These are phyloP conservation scores for Diaporthe caulivora DNA, from an alignment of 2,329 filamentous ascomycete genomes.

Conservation along the genomic window DNA sequence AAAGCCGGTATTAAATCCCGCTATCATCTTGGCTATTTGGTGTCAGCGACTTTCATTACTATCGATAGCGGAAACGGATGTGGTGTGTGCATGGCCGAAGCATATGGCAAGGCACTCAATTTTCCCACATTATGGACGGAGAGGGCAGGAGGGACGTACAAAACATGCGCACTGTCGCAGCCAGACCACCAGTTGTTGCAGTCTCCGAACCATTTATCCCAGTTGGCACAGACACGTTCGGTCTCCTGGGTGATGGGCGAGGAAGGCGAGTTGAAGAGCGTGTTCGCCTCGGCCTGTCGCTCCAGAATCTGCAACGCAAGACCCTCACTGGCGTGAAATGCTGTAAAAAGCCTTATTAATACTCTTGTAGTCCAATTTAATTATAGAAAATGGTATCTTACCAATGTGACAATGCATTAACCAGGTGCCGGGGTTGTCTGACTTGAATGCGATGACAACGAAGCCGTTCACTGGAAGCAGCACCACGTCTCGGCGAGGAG, in stretches of 20 bases:
- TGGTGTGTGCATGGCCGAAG: not conserved
- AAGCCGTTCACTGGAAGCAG: conserved; percentile 58
- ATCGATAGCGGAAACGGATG: not conserved
- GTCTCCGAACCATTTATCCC: conserved; percentile 31
- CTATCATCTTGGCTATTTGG: conserved; percentile 25
- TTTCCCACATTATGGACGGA: too few relatives aligned
- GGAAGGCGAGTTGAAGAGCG: conserved; percentile 1
- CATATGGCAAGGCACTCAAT: too few relatives aligned
- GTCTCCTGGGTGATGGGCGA: conserved; percentile 21
- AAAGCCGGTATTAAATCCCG: not conserved
- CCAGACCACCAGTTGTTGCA: conserved; percentile 38
- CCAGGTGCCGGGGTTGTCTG: conserved; percentile 64
- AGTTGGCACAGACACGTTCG: conserved; percentile 29
- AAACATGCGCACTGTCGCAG: conserved; percentile 5
- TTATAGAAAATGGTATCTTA: conserved; percentile 44
- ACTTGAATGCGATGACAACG: conserved; percentile 62
- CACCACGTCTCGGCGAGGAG: conserved; percentile 65
- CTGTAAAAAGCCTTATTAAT: not conserved
- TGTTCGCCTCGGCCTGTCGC: conserved; percentile 38
- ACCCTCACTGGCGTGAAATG: conserved; percentile 56
- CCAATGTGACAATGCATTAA: conserved; percentile 64
- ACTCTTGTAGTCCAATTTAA: too few relatives aligned
- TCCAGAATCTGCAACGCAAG: conserved; percentile 59
- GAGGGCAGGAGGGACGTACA: not conserved
- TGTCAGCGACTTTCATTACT: not conserved